Conservation (phyloP, 2,329 filamentous ascomycete species). For the Pyricularia sp. region DNA sequence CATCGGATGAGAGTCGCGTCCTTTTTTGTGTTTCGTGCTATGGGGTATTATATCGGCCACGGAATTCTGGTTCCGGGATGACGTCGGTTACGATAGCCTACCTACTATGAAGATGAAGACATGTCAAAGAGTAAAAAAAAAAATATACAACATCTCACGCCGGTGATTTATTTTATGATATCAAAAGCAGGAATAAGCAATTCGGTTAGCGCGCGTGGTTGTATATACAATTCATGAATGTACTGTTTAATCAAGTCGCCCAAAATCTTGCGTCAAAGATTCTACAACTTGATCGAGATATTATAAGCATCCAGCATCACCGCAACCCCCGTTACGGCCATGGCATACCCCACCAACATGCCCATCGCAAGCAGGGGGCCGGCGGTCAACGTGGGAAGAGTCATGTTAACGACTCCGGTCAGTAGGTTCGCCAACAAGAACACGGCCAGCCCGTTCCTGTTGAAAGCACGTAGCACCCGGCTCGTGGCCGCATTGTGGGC, state of each 20-base stretch:
- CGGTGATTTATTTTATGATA: background rate
- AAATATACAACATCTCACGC: too few relatives aligned
- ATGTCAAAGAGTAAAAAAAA: too few relatives aligned
- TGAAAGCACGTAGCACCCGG: slow-evolving; percentile 71
- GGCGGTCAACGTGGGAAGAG: slow-evolving; percentile 70
- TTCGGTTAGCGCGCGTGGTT: background rate
- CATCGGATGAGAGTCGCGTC: background rate
- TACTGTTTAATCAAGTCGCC: background rate
- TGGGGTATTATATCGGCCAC: background rate
- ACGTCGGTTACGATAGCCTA: background rate
- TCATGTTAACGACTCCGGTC: slow-evolving; percentile 84
- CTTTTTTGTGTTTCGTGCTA: background rate
- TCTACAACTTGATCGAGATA: slow-evolving; percentile 60
- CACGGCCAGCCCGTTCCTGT: slow-evolving; percentile 76
- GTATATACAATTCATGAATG: background rate
- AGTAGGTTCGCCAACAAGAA: slow-evolving; percentile 85
- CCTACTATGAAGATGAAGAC: background rate
- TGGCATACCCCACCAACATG: slow-evolving; percentile 66
- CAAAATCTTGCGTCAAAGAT: background rate
- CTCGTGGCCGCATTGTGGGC: slow-evolving; percentile 66
- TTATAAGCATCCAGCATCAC: slow-evolving; percentile 55
- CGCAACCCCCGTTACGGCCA: slow-evolving; percentile 56
- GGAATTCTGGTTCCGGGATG: background rate
- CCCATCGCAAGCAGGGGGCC: slow-evolving; percentile 56
- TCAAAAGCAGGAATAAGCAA: background rate